Conservation (phyloP, 805 yeast genomes). For the Candida nitratophila region DNA sequence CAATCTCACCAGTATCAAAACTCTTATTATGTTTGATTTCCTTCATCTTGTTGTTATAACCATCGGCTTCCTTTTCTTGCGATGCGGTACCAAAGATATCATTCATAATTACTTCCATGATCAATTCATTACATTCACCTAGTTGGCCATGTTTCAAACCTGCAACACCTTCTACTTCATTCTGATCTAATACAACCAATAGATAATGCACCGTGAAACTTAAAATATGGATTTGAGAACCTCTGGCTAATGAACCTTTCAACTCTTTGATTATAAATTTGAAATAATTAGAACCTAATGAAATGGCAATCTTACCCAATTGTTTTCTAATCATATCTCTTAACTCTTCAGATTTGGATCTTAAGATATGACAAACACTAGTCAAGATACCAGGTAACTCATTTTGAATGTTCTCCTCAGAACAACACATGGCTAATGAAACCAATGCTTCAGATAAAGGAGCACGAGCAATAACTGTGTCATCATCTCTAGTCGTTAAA, state of each 20-base stretch:
- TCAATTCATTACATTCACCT: slow-evolving; percentile 50
- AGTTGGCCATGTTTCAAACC: slow-evolving; percentile 60
- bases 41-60: slow-evolving; percentile 75
- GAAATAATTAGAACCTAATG: slow-evolving; percentile 69
- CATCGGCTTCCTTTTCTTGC: slow-evolving; percentile 91
- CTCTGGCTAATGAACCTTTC: slow-evolving; percentile 70
- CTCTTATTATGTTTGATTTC: slow-evolving; percentile 89
- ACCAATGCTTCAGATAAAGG: slow-evolving; percentile 79
- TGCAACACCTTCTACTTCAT: slow-evolving; percentile 10
- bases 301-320: slow-evolving; percentile 53
- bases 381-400: slow-evolving; percentile 80
- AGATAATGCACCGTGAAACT: slow-evolving; percentile 81
- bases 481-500: slow-evolving; percentile 63
- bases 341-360: slow-evolving; percentile 79
- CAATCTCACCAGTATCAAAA: slow-evolving; percentile 76
- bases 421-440: slow-evolving; percentile 55
- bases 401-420: slow-evolving; percentile 44
- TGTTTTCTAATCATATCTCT: slow-evolving; percentile 82
- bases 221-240: slow-evolving; percentile 89
- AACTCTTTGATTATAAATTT: slow-evolving; percentile 73
- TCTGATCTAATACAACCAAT: slow-evolving; percentile 39
- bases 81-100: slow-evolving; percentile 90
- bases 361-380: slow-evolving; percentile 78
- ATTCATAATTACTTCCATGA: slow-evolving; percentile 78
- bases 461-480: slow-evolving; percentile 66